Conservation (phyloP, 2,329 filamentous ascomycete genomes). For the Arthrobotrys sinensis region DNA sequence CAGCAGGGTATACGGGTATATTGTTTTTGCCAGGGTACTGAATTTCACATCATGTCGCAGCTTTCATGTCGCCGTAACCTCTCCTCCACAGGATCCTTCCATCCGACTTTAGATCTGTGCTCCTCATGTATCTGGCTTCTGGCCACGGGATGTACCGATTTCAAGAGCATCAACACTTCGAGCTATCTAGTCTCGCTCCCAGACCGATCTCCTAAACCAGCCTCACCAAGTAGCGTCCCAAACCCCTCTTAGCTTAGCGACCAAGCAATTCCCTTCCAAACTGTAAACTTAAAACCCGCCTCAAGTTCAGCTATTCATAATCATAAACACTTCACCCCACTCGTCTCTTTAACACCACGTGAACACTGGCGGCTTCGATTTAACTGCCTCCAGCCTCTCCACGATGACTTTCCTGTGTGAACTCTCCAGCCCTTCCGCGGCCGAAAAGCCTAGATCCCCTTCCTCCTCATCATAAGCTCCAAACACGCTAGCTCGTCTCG, state of each 20-base stretch:
- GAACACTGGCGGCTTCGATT: slow-evolving; percentile 94
- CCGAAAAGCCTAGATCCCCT: slow-evolving; percentile 93
- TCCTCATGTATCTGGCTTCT: not conserved
- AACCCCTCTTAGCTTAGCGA: slow-evolving; percentile 7
- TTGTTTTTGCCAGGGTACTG: slow-evolving; percentile 21
- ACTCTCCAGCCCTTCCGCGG: slow-evolving; percentile 92
- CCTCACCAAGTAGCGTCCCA: not conserved
- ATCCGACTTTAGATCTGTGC: not conserved
- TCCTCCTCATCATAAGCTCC: slow-evolving; percentile 81
- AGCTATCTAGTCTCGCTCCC: not conserved
- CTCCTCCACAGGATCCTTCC: slow-evolving; percentile 22
- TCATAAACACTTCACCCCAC: slow-evolving; percentile 41
- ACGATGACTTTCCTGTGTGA: slow-evolving; percentile 95
- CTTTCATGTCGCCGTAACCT: slow-evolving; percentile 35
- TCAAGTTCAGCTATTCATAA: slow-evolving; percentile 19
- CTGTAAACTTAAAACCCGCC: slow-evolving; percentile 26
- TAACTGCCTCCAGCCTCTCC: slow-evolving; percentile 93
- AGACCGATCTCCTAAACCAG: slow-evolving; percentile 16
- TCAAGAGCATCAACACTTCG: not conserved
- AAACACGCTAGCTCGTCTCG: slow-evolving; percentile 47
- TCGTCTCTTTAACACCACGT: slow-evolving; percentile 82
- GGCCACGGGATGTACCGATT: slow-evolving; percentile 23
- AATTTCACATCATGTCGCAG: slow-evolving; percentile 23
- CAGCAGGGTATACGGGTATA: slow-evolving; percentile 25
- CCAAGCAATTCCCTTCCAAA: not conserved